phyloP scores from a whole-genome alignment of 352 stramenopile species.

The Stramenopiles sp. region DNA sequence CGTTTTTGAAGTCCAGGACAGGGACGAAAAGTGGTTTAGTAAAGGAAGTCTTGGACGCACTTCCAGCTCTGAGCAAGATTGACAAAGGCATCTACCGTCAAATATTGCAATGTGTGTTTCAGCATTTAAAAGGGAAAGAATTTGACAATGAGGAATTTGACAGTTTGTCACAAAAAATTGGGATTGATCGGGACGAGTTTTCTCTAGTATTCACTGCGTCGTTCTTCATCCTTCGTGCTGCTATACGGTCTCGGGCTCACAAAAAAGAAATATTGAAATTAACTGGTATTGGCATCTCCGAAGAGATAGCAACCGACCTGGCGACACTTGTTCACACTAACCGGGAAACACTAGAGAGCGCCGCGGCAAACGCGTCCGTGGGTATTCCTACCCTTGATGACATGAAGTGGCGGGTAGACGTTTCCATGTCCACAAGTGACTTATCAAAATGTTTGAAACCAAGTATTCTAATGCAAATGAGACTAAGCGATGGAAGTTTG shows the following conservation, averaged over 20 bases:
- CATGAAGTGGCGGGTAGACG: conserved; percentile 19
- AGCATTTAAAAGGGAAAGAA: not conserved
- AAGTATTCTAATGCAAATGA: conserved; percentile 15
- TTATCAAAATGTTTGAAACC: conserved; percentile 18
- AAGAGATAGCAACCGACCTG: not conserved
- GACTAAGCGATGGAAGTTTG: conserved; percentile 6
- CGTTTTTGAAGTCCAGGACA: not conserved
- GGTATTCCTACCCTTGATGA: not conserved
- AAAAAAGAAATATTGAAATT: not conserved
- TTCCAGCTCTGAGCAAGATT: not conserved
- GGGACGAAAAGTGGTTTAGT: not conserved
- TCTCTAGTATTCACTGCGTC: not conserved
- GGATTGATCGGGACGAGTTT: not conserved
- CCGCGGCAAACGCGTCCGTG: not conserved
- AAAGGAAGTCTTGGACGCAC: not conserved
- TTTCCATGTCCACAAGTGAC: conserved; percentile 19
- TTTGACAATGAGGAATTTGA: not conserved
- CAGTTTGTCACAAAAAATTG: not conserved
- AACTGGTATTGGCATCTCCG: not conserved
- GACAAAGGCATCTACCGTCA: not conserved
- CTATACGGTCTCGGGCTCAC: not conserved
- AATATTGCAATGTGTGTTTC: not conserved
- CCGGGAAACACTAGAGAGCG: not conserved
- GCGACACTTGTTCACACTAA: not conserved
- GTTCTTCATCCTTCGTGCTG: not conserved